These are phyloP conservation scores for Fusarium mundagurra DNA, from an alignment of 2,329 filamentous ascomycete genomes.

Conservation along the genomic window DNA sequence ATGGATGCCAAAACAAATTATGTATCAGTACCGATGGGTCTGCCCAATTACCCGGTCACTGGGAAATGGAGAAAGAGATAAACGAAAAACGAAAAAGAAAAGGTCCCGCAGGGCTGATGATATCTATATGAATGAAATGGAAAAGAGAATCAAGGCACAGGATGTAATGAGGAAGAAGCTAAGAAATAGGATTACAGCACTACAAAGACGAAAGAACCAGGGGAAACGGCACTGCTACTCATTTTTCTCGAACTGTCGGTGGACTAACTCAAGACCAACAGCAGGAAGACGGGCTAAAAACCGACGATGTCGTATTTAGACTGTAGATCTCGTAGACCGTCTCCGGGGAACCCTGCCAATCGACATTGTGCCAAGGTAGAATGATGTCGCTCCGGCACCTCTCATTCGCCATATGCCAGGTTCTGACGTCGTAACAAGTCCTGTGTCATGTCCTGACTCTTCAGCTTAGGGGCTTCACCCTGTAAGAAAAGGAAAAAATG, in stretches of 20 bases:
- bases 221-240: not conserved
- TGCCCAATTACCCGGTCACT: not conserved
- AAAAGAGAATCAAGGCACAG: not conserved
- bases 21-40: not conserved
- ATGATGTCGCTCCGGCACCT: not conserved
- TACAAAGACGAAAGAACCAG: not conserved
- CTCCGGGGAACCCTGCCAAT: conserved; percentile 12
- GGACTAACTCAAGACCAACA: conserved; percentile 4
- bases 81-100: not conserved
- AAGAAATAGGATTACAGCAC: not conserved
- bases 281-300: not conserved
- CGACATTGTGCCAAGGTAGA: not conserved
- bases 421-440: not conserved
- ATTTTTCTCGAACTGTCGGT: not conserved
- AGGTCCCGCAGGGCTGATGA: not conserved
- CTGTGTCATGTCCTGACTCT: not conserved
- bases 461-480: not conserved
- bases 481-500: not conserved
- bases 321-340: conserved; percentile 18
- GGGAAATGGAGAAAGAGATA: not conserved
- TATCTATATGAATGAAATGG: not conserved
- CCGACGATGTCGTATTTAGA: not conserved
- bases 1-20: not conserved
- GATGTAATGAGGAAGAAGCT: not conserved
- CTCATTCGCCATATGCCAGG: not conserved